phyloP scores from a whole-genome alignment of 495 filamentous ascomycete species.

The Monascus purpureus region DNA sequence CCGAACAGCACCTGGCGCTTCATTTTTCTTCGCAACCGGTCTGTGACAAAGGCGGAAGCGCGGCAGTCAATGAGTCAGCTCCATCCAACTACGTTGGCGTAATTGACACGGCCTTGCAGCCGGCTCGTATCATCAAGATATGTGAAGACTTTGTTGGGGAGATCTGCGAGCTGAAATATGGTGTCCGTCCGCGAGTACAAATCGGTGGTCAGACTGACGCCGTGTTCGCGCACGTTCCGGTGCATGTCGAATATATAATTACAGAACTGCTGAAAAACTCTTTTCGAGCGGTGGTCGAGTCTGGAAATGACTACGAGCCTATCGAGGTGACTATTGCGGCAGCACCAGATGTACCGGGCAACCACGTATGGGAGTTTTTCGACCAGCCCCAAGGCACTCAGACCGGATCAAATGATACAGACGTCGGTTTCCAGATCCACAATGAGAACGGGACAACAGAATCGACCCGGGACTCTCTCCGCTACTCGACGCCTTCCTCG shows the following conservation, averaged over 20 bases:
- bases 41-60: constrained; percentile 21
- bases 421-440: constrained; percentile 19
- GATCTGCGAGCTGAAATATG: constrained; percentile 93
- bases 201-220: constrained; percentile 75
- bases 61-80: constrained; percentile 24
- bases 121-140: constrained; percentile 59
- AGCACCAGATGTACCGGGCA: constrained; percentile 44
- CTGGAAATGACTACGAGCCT: constrained; percentile 59
- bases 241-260: constrained; percentile 92
- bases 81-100: constrained; percentile 79
- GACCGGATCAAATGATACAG: constrained; percentile 11
- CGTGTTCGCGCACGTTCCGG: constrained; percentile 79
- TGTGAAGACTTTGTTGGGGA: constrained; percentile 87
- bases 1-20: constrained; percentile 91
- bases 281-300: constrained; percentile 84
- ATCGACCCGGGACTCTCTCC: constrained; percentile 9
- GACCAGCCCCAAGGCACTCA: background rate
- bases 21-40: constrained; percentile 72
- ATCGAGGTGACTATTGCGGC: constrained; percentile 88
- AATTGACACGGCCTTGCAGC: constrained; percentile 83
- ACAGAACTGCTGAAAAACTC: constrained; percentile 95
- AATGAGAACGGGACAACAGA: constrained; percentile 18
- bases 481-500: constrained; percentile 36
- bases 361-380: constrained; percentile 3
- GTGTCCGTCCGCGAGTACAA: constrained; percentile 64